These are phyloP conservation scores for Scutellaria baicalensis DNA, from an alignment of 257 asterid genomes.

Conservation along the genomic window DNA sequence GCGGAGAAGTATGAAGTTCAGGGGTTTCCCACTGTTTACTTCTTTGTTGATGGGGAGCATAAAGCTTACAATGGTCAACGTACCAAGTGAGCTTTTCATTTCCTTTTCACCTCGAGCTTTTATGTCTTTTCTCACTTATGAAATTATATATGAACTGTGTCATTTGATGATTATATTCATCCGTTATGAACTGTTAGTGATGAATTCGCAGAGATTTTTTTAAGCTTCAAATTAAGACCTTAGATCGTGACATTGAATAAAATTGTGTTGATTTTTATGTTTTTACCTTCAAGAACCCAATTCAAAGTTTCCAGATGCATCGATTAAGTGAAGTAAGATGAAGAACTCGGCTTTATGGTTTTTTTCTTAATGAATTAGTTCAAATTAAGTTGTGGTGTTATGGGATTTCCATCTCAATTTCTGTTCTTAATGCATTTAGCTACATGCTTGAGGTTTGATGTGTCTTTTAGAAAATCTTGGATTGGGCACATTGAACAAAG, in stretches of 20 bases:
- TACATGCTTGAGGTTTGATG: neutral
- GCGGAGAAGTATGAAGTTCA: slow-evolving; percentile 73
- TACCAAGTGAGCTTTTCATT: slow-evolving; percentile 51
- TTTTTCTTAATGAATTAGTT: neutral
- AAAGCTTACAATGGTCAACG: slow-evolving; percentile 68
- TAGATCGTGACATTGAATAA: neutral
- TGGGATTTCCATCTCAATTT: neutral
- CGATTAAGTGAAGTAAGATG: neutral
- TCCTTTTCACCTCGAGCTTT: neutral
- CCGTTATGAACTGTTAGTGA: neutral
- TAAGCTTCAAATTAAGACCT: neutral
- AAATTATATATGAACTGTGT: neutral
- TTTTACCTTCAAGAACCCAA: neutral
- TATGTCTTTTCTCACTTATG: neutral
- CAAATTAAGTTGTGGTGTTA: neutral
- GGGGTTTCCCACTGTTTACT: slow-evolving; percentile 72
- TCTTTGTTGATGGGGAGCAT: slow-evolving; percentile 81
- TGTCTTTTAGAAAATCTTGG: neutral
- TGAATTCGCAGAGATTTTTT: neutral
- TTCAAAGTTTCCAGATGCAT: neutral
- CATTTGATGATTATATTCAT: slow-evolving; percentile 5
- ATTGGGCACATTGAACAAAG: neutral
- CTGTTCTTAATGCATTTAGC: neutral
- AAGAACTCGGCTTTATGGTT: neutral
- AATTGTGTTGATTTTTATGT: neutral